These are phyloP conservation scores for Leptoxyphium fumago DNA, from an alignment of 2,329 filamentous ascomycete genomes.

Conservation along the genomic window DNA sequence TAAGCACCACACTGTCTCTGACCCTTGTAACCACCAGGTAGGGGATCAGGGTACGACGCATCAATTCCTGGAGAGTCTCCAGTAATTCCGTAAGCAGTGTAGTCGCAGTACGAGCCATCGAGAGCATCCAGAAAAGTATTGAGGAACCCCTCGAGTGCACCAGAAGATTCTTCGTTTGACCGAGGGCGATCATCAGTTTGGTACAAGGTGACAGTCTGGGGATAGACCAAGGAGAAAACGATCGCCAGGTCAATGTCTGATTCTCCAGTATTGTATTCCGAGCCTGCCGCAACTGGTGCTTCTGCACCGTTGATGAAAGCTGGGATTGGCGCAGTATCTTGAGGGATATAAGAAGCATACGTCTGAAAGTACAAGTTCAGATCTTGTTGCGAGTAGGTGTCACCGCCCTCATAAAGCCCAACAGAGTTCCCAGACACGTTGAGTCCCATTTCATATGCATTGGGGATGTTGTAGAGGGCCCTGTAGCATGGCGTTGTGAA, in stretches of 20 bases:
- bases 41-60: constrained; percentile 33
- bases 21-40: constrained; percentile 35
- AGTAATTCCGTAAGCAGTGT: constrained; percentile 6
- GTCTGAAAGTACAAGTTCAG: constrained; percentile 2
- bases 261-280: constrained; percentile 5
- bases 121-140: constrained; percentile 10
- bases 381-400: constrained; percentile 8
- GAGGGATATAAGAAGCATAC: constrained; percentile 3
- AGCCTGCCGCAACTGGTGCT: constrained; percentile 3
- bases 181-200: constrained; percentile 7
- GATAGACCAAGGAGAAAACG: constrained; percentile 8
- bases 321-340: constrained; percentile 2
- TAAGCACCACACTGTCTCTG: constrained; percentile 29
- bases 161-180: background rate
- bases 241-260: constrained; percentile 9
- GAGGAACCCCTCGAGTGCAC: constrained; percentile 1
- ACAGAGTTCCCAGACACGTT: constrained; percentile 6
- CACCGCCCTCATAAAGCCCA: constrained; percentile 7
- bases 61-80: constrained; percentile 7
- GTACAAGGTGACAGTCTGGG: constrained; percentile 9
- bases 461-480: constrained; percentile 29
- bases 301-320: constrained; percentile 3
- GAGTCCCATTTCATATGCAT: constrained; percentile 1
- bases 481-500: constrained; percentile 28
- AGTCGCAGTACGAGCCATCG: constrained; percentile 10